Evolutionary conservation across 2,329 filamentous ascomycete species (phyloP), one percentile per base, ranked within the genome.

Genomic region (Fusarium sp.): DNA sequence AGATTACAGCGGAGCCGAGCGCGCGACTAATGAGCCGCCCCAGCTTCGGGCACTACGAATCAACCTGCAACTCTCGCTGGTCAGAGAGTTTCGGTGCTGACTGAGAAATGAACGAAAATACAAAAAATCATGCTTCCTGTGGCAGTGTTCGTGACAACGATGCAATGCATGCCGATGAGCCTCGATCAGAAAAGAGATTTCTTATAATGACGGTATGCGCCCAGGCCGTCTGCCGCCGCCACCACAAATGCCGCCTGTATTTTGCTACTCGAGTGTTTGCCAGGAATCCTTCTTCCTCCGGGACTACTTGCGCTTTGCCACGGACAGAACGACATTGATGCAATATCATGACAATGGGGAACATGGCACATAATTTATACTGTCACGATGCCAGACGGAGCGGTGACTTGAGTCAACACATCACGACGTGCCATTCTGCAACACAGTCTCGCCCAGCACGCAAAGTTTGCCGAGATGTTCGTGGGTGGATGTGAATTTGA

Each of bases 41-140:
- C 68, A 72, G 68, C 61, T 64, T 73, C 71, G 71, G 71, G 67
- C 69, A 47, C 71, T 73, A 72, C 71, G 71, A 73, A 57, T 68
- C 40, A 48, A 53, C 56, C 63, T 70, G 67, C 55, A 57, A 54
- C 64, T 69, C 58, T 67, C 30, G 61, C 65, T 68, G 65, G 70
- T 54, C 45, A 52, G 62, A 52, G 17, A 50, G 60, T 44, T 41
- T 46, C 14, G 43, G 37, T 28, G 47, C 55, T 55, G 44, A 49
- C 60, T 60, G 56, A 55, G 44, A 49, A 28, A 45, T 35, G 40
- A 50, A 50, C 44, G 24, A 40, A 35, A 45, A 26, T 39, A 32
- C 35, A 52, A 53, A 35, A 35, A 51, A 52, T 51, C 40, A 46
- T 58, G 52, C 45, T 60, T 69, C 56, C 55, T 50, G 62, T 69